phyloP scores from a whole-genome alignment of 129 eudicot species.

The Arctium lappa region DNA sequence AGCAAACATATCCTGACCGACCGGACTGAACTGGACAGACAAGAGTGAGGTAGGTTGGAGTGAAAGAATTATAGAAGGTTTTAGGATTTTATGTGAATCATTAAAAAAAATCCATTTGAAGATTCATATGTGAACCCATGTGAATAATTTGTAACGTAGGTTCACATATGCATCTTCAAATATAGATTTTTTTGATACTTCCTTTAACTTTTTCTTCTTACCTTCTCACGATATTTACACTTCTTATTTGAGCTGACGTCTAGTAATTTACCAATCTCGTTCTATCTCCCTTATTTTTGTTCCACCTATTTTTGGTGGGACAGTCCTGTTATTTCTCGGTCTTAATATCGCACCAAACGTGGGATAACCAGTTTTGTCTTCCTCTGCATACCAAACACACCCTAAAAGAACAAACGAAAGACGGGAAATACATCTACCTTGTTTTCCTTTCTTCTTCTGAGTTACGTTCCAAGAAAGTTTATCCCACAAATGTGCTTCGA shows the following conservation, averaged over 20 bases:
- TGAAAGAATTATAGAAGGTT: neutral
- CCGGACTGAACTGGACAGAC: no score
- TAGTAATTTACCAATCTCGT: no score
- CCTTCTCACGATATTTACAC: neutral
- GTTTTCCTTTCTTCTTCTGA: constrained; percentile 86
- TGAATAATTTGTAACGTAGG: neutral
- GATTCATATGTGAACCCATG: neutral
- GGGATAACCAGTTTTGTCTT: neutral
- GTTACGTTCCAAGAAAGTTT: constrained; percentile 85
- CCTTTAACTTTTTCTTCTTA: neutral
- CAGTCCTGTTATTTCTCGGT: neutral
- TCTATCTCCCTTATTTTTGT: neutral
- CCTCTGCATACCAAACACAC: neutral
- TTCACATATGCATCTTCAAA: no score
- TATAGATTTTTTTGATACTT: no score
- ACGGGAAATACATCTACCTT: constrained; percentile 32
- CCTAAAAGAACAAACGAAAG: neutral
- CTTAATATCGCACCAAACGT: neutral
- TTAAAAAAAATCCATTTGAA: no score
- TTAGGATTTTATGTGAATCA: neutral
- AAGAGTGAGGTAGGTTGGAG: neutral
- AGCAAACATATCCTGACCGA: no score
- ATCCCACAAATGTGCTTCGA: constrained; percentile 85
- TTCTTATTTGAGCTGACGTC: no score
- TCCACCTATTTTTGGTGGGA: neutral